A percentile compares a stretch with the other conserved stretches of the same genome.
These are phyloP conservation scores for Citrus sp. DNA, from an alignment of 345 rosid species.

Conservation along the genomic window DNA sequence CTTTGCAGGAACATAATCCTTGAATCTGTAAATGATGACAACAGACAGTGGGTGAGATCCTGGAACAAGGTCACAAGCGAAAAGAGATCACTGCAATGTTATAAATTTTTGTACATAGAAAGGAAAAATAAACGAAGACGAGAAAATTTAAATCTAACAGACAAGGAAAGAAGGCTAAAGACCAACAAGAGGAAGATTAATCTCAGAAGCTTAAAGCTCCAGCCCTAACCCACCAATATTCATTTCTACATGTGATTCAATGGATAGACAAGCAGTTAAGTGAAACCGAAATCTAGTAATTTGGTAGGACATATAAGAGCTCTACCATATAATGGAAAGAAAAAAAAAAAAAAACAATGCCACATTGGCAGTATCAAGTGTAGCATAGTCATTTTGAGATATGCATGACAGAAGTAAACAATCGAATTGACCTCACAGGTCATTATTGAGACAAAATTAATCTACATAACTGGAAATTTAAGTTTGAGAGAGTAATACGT, in stretches of 20 bases:
- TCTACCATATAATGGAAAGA: not conserved
- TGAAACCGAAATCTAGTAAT: not conserved
- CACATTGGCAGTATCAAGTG: not conserved
- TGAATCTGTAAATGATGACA: constrained; percentile 53
- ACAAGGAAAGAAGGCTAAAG: not conserved
- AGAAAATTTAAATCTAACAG: not conserved
- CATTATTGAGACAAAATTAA: not conserved
- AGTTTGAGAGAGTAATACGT: not conserved
- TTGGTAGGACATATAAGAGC: not conserved
- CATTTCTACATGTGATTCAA: not conserved
- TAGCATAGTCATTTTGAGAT: not conserved
- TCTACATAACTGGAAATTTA: not conserved
- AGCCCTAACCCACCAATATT: not conserved
- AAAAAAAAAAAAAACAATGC: not conserved
- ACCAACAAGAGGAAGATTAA: not conserved
- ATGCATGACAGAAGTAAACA: constrained; percentile 2
- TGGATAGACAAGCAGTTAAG: not conserved
- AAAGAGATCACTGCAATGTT: not conserved
- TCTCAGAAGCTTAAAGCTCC: not conserved
- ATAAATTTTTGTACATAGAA: not conserved
- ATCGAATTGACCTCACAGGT: not conserved
- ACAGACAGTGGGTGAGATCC: constrained; percentile 1
- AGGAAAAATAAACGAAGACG: not conserved
- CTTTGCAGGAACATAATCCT: constrained; percentile 73
- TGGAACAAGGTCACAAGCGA: not conserved